A percentile compares a stretch with the other conserved stretches of the same genome.
These are phyloP conservation scores for Phytophthora palmivora DNA, from an alignment of 352 stramenopile genomes.

Conservation along the genomic window DNA sequence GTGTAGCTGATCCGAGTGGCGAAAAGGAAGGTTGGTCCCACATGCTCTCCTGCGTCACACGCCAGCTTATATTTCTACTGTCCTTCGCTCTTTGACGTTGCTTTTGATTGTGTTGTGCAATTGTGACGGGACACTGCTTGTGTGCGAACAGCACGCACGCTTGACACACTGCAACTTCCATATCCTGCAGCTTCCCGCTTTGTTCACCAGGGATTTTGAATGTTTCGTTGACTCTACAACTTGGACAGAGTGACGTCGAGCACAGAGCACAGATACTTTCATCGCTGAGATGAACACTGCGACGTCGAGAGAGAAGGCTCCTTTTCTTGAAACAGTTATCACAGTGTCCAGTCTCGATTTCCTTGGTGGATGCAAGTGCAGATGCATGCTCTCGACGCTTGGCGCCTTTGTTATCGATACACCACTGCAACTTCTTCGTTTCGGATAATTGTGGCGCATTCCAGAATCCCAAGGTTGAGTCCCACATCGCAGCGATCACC, in stretches of 20 bases:
- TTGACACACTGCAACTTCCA: constrained; percentile 11
- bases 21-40: constrained; percentile 7
- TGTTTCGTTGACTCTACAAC: constrained; percentile 14
- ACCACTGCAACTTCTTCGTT: constrained; percentile 22
- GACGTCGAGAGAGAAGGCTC: constrained; percentile 8
- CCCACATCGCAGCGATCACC: constrained; percentile 10
- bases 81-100: not conserved
- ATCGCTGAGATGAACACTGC: constrained; percentile 3
- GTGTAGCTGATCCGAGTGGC: not conserved
- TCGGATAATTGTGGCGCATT: constrained; percentile 3
- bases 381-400: constrained; percentile 5
- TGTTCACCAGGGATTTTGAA: constrained; percentile 4
- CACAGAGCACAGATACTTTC: constrained; percentile 13
- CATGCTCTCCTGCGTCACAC: constrained; percentile 6
- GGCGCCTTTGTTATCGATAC: constrained; percentile 16
- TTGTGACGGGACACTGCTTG: constrained; percentile 8
- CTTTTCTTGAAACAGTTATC: constrained; percentile 8
- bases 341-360: not conserved
- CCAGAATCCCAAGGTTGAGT: constrained; percentile 13
- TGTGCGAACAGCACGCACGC: constrained; percentile 12
- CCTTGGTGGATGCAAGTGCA: not conserved
- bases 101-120: constrained; percentile 3
- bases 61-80: not conserved
- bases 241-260: constrained; percentile 4
- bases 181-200: constrained; percentile 9